A percentile compares a stretch with the other conserved stretches of the same genome.
Evolutionary conservation across 148 eudicot genomes (phyloP).

Genomic region (Chenopodium suecicum): DNA sequence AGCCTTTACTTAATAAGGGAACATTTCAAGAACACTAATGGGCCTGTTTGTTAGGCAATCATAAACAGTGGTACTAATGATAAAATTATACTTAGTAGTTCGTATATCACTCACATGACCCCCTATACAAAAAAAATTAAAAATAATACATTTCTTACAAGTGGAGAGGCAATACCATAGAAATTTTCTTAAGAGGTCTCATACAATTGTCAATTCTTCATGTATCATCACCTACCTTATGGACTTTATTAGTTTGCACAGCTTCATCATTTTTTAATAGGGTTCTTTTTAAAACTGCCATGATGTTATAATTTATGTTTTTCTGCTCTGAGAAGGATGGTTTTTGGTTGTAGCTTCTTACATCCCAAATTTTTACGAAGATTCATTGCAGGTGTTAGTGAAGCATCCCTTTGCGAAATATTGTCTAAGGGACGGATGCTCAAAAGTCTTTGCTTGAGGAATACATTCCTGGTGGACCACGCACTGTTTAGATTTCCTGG

Average conservation of each 20-base stretch:
- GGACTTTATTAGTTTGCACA: background rate
- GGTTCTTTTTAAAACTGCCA: background rate
- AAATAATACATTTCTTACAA: no score
- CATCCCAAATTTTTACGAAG: background rate
- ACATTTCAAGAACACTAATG: background rate
- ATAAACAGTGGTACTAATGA: background rate
- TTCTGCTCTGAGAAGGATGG: background rate
- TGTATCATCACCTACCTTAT: background rate
- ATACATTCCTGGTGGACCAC: slow-evolving; percentile 47
- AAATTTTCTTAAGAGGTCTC: background rate
- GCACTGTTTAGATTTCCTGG: slow-evolving; percentile 56
- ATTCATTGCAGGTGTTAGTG: slow-evolving; percentile 50
- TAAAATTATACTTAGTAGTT: no score
- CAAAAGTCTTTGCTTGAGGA: slow-evolving; percentile 76
- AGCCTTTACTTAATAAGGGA: background rate
- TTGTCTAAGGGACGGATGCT: slow-evolving; percentile 54
- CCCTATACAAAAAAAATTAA: no score
- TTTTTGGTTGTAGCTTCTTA: background rate
- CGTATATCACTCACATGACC: background rate
- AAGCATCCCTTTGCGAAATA: slow-evolving; percentile 48
- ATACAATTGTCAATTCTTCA: background rate
- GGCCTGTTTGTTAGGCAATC: background rate
- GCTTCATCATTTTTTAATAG: background rate
- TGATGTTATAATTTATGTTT: background rate
- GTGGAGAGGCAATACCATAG: background rate